Base-by-base conservation (phyloP, 139 green algal genomes). In the Picochlorum sp. region DNA sequence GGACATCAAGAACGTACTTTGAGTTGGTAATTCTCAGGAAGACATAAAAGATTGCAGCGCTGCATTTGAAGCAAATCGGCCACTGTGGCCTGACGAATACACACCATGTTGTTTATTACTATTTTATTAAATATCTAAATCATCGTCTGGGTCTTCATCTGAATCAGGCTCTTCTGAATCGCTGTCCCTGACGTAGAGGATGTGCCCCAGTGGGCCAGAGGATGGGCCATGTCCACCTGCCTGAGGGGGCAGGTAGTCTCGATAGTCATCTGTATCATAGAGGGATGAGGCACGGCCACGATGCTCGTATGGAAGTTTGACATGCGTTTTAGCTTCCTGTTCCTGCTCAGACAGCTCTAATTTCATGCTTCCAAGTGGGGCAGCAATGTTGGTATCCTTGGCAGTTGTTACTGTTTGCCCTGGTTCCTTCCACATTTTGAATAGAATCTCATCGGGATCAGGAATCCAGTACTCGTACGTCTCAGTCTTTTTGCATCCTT, bases 21-120 rank as follows among this genome's bases (percentile, higher is more conserved):
- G 8, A 98, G 80, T 49, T 96, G 89, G 49, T 98, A 99, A 68
- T 99, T 99, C 60, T 99, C 94, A 38, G 94, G 94, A 44, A 99
- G 66, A 62, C 90, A 99, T 20, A 96, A 73, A 61, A 99, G 72
- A 72, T 99, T 99, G 74, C 85, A 95, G 16, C 81, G 73, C 81
- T 99, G 94, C 90, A 99, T 99, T 45, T 88, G 82, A 61, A 98
- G 74, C 44, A 99, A 74, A 70, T 98, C 92, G 14, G 92, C 79
- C 9, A 96, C 70, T 3, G 75, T 94, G 4, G 92, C 92, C 50
- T 87, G 86, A 6, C 92, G 79, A 24, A 97, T 96, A 77, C 85
- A 93, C n/a, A 97, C 90, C 90, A 97, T 97, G 10, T 51, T 59
- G 41, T 6, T 30, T 30, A 30, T 30, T 30, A 30, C 28, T 30